phyloP scores from a whole-genome alignment of 2,329 filamentous ascomycete genomes.

The Fusarium sp. region DNA sequence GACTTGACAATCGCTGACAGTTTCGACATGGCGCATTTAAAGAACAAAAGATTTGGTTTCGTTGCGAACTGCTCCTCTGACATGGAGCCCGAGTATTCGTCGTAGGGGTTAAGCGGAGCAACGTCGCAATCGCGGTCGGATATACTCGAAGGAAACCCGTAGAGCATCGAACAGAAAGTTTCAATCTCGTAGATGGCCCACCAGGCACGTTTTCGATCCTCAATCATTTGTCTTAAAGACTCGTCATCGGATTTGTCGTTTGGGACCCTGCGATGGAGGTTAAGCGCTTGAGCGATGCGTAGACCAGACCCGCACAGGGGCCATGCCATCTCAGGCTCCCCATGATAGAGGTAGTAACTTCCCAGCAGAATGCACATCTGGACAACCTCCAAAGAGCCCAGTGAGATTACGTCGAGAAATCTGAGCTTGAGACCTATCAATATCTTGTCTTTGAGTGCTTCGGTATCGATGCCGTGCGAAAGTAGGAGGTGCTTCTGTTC shows the following conservation, averaged over 20 bases:
- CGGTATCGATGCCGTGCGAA: neutral
- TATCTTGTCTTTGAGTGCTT: neutral
- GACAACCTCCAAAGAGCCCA: constrained; percentile 44
- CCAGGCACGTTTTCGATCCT: constrained; percentile 51
- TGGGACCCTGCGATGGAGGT: constrained; percentile 40
- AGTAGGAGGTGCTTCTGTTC: neutral
- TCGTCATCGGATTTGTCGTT: neutral
- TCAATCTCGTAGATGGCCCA: constrained; percentile 55
- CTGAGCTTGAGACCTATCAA: neutral
- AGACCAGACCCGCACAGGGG: constrained; percentile 51
- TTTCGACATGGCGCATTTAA: constrained; percentile 36
- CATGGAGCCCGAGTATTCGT: constrained; percentile 20
- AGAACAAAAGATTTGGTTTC: constrained; percentile 23
- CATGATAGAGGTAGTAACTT: constrained; percentile 51
- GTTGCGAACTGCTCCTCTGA: neutral
- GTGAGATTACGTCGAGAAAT: constrained; percentile 25
- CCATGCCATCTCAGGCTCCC: constrained; percentile 50
- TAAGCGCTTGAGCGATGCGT: constrained; percentile 49
- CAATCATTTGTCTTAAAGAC: constrained; percentile 8
- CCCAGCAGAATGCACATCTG: constrained; percentile 50
- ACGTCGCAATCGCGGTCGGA: constrained; percentile 47
- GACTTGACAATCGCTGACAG: constrained; percentile 31
- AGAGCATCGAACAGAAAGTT: constrained; percentile 53
- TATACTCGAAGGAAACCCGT: constrained; percentile 50
- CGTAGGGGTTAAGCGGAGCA: constrained; percentile 42